Evolutionary conservation across 2,329 filamentous ascomycete genomes (phyloP).

Genomic region (Curvularia eragrostidis): DNA sequence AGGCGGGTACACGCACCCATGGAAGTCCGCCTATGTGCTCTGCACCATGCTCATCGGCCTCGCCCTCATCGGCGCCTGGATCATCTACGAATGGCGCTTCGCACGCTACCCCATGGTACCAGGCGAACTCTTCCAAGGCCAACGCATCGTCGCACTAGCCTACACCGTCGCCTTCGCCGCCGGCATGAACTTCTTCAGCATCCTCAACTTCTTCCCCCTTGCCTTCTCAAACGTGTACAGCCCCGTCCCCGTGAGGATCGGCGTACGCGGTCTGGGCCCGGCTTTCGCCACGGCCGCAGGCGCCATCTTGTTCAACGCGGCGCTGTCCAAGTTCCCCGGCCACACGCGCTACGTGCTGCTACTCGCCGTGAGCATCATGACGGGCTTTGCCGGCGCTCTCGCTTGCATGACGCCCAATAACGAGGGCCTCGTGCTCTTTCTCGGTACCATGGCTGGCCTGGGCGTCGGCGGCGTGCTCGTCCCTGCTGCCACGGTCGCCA

Average conservation of each 20-base stretch:
- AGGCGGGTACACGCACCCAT: background rate
- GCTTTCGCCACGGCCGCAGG: background rate
- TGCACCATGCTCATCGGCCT: background rate
- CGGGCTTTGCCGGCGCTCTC: background rate
- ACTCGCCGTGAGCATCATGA: background rate
- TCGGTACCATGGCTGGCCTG: background rate
- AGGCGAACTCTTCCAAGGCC: background rate
- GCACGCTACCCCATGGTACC: background rate
- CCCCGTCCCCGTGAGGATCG: background rate
- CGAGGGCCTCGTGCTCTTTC: background rate
- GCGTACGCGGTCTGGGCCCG: background rate
- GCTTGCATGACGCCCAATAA: background rate
- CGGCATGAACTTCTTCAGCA: background rate
- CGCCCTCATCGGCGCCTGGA: background rate
- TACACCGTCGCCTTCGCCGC: background rate
- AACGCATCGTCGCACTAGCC: background rate
- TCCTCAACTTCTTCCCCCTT: background rate
- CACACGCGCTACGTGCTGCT: background rate
- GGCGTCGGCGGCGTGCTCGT: background rate
- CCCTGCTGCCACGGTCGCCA: background rate
- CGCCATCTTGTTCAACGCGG: background rate
- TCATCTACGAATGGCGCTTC: background rate
- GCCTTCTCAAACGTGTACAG: background rate
- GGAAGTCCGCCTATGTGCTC: background rate
- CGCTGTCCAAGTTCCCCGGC: background rate